Base-by-base conservation (phyloP, 177 flowering plant genomes). In the Vitis hybrid region DNA sequence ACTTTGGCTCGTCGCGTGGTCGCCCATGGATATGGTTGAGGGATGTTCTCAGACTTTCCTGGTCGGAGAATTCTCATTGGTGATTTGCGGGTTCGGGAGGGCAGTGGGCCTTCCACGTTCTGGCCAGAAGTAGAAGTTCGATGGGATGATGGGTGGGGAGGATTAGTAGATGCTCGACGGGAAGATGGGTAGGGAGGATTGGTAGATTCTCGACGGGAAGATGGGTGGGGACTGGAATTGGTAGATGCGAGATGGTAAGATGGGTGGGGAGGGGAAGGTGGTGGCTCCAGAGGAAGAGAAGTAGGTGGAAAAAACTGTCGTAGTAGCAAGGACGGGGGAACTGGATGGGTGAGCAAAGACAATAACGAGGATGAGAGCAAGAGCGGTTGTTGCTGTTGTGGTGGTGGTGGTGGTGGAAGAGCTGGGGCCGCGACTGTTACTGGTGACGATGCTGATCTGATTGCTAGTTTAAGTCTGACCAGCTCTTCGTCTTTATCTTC, bases 1-100 rank as follows among this genome's bases (percentile, higher is more conserved):
- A 84, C 72, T 5, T 31, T 64, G 2, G 89, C 89, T 0, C 79
- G 77, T 0, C 20, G 18, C 9, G 67, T 18, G 0, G 84, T 82
- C 0, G 89, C 84, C 91, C 91, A 87, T 1, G 67, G 76, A 61
- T 48, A 87, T 0, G 87, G 85, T 1, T 73, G 52, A 0, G 76
- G 63, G 1, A 77, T 7, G 54, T 19, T 62, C 15, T 20, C 68
- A 10, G 29, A 48, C 49, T 72, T 76, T 9, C 66, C 73, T 56
- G 11, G 18, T 14, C 11, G 15, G 7, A 49, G 65, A 1, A 11
- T 22, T 39, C 39, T 61, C 12, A 19, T 10, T 0, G 55, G 60
- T 9, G 20, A 22, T 10, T 39, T 20, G 5, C 71, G 62, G 8
- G n/a, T 65, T 2, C 50, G 68, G 11, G 39, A 16, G 4, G 18